Conservation (phyloP, 805 yeast species). For the Starmera dryadoides region DNA sequence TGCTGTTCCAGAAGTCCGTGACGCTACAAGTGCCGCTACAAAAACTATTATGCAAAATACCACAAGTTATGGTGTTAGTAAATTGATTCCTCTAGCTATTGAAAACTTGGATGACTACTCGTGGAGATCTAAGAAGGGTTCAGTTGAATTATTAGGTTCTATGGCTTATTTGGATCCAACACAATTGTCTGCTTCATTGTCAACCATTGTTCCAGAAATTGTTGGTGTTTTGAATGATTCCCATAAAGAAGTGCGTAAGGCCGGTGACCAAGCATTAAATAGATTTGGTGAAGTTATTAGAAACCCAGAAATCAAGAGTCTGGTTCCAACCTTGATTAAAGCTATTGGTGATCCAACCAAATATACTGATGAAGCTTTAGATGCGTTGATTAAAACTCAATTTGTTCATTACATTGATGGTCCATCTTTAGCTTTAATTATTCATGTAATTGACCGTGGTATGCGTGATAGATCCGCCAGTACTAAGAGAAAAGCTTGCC, state of each 20-base stretch:
- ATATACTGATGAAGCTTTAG: slow-evolving; percentile 81
- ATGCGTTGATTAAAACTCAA: slow-evolving; percentile 79
- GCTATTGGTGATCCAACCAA: slow-evolving; percentile 97
- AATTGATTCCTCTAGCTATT: slow-evolving; percentile 85
- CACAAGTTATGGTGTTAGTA: slow-evolving; percentile 86
- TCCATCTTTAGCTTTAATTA: slow-evolving; percentile 90
- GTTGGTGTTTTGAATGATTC: slow-evolving; percentile 92
- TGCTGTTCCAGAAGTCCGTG: slow-evolving; percentile 74
- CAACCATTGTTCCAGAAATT: slow-evolving; percentile 91
- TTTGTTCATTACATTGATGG: slow-evolving; percentile 98
- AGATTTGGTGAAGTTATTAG: slow-evolving; percentile 95
- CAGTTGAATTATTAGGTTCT: slow-evolving; percentile 91
- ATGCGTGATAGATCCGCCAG: slow-evolving; percentile 91
- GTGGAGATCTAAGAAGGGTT: slow-evolving; percentile 96
- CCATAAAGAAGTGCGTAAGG: slow-evolving; percentile 93
- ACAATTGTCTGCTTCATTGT: slow-evolving; percentile 82
- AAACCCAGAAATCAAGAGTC: slow-evolving; percentile 91
- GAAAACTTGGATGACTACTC: slow-evolving; percentile 79
- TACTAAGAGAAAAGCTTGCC: slow-evolving; percentile 90
- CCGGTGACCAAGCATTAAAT: slow-evolving; percentile 84
- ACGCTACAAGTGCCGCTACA: slow-evolving; percentile 83
- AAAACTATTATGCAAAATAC: slow-evolving; percentile 84
- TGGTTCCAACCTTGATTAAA: slow-evolving; percentile 78
- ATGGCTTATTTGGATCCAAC: slow-evolving; percentile 97
- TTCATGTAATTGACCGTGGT: slow-evolving; percentile 93